phyloP scores from a whole-genome alignment of 129 eudicot genomes.

The Glebionis coronaria region DNA sequence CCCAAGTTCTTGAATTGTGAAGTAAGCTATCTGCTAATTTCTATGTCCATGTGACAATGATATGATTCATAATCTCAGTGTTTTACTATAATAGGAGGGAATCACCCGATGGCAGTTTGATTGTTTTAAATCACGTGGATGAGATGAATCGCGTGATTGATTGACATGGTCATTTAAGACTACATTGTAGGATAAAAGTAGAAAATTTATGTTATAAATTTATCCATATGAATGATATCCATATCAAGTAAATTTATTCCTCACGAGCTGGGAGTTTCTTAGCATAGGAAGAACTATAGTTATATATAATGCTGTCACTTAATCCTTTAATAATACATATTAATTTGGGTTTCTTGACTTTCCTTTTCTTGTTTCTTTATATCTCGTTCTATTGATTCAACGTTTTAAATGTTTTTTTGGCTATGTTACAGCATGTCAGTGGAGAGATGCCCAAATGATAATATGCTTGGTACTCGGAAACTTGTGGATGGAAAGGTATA shows the following conservation, averaged over 20 bases:
- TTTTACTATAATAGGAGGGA: background rate
- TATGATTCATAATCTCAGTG: background rate
- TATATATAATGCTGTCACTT: background rate
- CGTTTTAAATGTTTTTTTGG: background rate
- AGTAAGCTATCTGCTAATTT: too few species aligned
- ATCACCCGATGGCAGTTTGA: too few species aligned
- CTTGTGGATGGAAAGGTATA: conserved; percentile 82
- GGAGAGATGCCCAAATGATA: conserved; percentile 74
- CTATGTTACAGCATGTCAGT: conserved; percentile 64
- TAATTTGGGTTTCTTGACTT: background rate
- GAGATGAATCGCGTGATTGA: too few species aligned
- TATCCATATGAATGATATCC: background rate
- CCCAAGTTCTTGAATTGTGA: too few species aligned
- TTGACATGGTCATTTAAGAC: background rate
- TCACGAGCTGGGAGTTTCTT: background rate
- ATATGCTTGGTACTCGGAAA: conserved; percentile 90
- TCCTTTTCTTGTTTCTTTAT: background rate
- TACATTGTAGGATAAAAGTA: conserved; percentile 4
- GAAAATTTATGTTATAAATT: background rate
- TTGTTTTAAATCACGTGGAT: too few species aligned
- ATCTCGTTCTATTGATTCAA: background rate
- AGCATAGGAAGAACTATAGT: background rate
- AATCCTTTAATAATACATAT: background rate
- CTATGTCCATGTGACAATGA: background rate
- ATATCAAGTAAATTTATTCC: background rate